phyloP scores from a whole-genome alignment of 2,329 filamentous ascomycete genomes.

The Pyrenophora teres region DNA sequence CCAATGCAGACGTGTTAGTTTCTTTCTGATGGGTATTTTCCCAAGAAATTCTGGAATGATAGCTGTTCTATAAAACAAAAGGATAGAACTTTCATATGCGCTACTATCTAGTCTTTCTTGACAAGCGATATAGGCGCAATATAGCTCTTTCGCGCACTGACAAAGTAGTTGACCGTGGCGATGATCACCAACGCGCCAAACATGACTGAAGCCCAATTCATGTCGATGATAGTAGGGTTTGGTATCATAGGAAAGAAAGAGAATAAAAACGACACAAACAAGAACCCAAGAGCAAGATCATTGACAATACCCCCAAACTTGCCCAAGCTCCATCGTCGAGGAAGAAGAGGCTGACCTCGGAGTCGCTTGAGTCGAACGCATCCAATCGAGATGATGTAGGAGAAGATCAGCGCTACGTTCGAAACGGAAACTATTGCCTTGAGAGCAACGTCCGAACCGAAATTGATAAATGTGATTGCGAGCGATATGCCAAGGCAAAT shows the following conservation, averaged over 20 bases:
- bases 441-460: conserved; percentile 49
- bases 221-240: conserved; percentile 32
- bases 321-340: conserved; percentile 47
- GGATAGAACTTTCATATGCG: no score
- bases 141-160: conserved; percentile 18
- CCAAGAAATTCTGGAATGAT: no score
- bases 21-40: no score
- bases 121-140: conserved; percentile 19
- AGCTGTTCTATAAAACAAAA: neutral
- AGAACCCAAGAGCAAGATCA: conserved; percentile 41
- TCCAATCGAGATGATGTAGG: conserved; percentile 40
- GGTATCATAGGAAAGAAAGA: conserved; percentile 50
- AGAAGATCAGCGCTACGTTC: conserved; percentile 36
- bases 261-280: conserved; percentile 44
- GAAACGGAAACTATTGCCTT: conserved; percentile 48
- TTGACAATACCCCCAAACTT: conserved; percentile 47
- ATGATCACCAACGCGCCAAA: conserved; percentile 38
- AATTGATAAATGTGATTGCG: conserved; percentile 50
- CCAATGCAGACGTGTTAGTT: no score
- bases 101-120: conserved; percentile 10
- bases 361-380: conserved; percentile 38
- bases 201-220: conserved; percentile 55
- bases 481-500: conserved; percentile 43
- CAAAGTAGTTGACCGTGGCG: conserved; percentile 20
- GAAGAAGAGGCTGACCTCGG: conserved; percentile 26